Percentiles rank a stretch among this genome's conserved stretches.
phyloP scores from a whole-genome alignment of 1,284 basidiomycete genomes.

The Malassezia yamatoensis region DNA sequence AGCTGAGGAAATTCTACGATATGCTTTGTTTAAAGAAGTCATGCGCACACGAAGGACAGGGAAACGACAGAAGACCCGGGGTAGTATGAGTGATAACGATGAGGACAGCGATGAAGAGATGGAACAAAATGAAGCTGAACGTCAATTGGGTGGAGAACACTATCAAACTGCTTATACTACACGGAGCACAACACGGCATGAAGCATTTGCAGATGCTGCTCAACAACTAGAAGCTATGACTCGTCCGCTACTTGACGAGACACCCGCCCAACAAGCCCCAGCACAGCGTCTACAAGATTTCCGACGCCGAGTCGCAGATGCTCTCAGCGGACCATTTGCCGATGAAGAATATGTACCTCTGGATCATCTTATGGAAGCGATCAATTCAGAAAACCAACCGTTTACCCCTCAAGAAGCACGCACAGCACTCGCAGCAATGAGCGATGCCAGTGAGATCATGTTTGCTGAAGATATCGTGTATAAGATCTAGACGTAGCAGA shows the following conservation, averaged over 20 bases:
- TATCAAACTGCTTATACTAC: constrained; percentile 25
- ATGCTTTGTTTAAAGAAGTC: constrained; percentile 96
- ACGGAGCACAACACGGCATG: constrained; percentile 18
- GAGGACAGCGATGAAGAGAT: constrained; percentile 18
- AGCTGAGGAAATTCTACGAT: constrained; percentile 90
- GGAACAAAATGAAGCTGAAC: constrained; percentile 22
- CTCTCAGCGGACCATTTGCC: constrained; percentile 49
- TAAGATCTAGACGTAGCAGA: constrained; percentile 6
- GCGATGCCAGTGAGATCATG: constrained; percentile 75
- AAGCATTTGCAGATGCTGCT: constrained; percentile 18
- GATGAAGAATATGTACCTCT: constrained; percentile 63
- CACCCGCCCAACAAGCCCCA: constrained; percentile 16
- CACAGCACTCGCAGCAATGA: constrained; percentile 56
- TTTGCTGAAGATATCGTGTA: constrained; percentile 55
- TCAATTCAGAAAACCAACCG: constrained; percentile 66
- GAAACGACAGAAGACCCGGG: constrained; percentile 47
- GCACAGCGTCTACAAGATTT: constrained; percentile 19
- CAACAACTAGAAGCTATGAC: constrained; percentile 29
- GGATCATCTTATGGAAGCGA: constrained; percentile 59
- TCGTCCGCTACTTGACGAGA: constrained; percentile 21
- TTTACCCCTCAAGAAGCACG: constrained; percentile 73
- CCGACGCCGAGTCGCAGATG: constrained; percentile 58
- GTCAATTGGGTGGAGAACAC: constrained; percentile 7
- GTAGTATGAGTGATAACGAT: constrained; percentile 19
- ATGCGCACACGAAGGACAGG: constrained; percentile 57